Evolutionary conservation across 345 rosid genomes (phyloP).

Genomic region (Euphorbia pulcherrima): DNA sequence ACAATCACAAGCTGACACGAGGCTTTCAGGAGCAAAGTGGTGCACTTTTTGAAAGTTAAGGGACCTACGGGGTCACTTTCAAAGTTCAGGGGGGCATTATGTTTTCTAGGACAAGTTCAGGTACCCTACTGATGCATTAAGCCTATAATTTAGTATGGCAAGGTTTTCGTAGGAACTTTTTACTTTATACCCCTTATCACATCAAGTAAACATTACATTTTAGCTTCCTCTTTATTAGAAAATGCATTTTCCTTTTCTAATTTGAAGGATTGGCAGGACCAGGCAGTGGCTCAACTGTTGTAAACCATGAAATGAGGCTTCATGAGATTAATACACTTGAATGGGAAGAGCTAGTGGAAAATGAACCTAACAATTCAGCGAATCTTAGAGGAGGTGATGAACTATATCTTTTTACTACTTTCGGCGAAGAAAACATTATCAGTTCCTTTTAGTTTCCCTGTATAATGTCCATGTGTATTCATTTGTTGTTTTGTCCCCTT

Average conservation of each 20-base stretch:
- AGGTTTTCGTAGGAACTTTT: not conserved
- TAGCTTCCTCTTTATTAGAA: not conserved
- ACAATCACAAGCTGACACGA: too few species aligned
- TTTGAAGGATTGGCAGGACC: constrained; percentile 46
- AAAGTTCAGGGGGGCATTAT: too few species aligned
- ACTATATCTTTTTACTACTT: not conserved
- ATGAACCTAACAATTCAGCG: constrained; percentile 38
- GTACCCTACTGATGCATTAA: too few species aligned
- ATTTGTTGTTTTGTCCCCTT: constrained; percentile 9
- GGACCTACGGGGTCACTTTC: too few species aligned
- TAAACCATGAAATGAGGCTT: constrained; percentile 63
- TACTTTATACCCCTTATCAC: not conserved
- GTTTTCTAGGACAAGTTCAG: too few species aligned
- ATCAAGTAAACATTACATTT: not conserved
- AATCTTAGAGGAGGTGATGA: constrained; percentile 45
- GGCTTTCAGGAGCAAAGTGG: too few species aligned
- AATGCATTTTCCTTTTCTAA: constrained; percentile 9
- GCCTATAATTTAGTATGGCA: constrained; percentile 2
- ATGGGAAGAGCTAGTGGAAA: constrained; percentile 83
- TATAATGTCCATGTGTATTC: not conserved
- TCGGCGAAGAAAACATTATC: constrained; percentile 3
- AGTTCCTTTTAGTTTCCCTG: not conserved
- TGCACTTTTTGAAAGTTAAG: too few species aligned
- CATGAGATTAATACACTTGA: constrained; percentile 94
- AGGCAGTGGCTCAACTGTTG: constrained; percentile 38